Evolutionary conservation across 495 filamentous ascomycete species (phyloP), one percentile per base, ranked within the genome.

Genomic region (Sphaerosporella brunnea): DNA sequence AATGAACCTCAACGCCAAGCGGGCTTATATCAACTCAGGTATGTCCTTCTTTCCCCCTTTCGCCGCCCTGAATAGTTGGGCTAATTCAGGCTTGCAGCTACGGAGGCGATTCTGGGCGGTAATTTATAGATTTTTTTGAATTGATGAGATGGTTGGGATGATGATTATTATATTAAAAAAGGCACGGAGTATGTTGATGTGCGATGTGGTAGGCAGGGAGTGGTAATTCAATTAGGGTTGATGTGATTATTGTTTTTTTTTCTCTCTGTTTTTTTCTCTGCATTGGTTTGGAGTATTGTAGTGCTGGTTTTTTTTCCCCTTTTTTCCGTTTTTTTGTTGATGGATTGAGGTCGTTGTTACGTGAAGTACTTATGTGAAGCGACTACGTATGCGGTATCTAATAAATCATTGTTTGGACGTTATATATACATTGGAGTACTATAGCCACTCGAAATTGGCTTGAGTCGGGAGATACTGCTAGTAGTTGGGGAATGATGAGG

Each of bases 21-120:
- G 84, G 64, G 73, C 80, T 28, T 96, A 94, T 65, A 93, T 96
- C 64, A 92, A 85, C 61, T 86, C 81, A 64, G 84, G 84, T 92
- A 78, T 64, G 79, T 69, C 44, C 37, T 51, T 53, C 49, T 43
- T 34, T 48, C 37, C 45, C 11, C 4, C 24, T 44, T 10, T 21
- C 15, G 18, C 8, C 21, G 26, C 36, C 3, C 16, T 47, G 49
- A 36, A 15, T 34, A 23, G 28, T 47, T 41, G 26, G 9, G 36
- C 68, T 77, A 66, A 73, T 56, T 18, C 19, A 3, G 43, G 42
- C 35, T 15, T 52, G 32, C 59, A 76, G 80, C 80, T 50, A 84
- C 80, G 45, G 80, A 84, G 63, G 80, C 80, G 45, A 66, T 84
- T 45, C 67, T 84, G 28, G 77, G 77, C 21, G 79, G 79, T 41